Conservation (phyloP, 371 early-diverging fungal genomes). For the Mucor plumbeus region DNA sequence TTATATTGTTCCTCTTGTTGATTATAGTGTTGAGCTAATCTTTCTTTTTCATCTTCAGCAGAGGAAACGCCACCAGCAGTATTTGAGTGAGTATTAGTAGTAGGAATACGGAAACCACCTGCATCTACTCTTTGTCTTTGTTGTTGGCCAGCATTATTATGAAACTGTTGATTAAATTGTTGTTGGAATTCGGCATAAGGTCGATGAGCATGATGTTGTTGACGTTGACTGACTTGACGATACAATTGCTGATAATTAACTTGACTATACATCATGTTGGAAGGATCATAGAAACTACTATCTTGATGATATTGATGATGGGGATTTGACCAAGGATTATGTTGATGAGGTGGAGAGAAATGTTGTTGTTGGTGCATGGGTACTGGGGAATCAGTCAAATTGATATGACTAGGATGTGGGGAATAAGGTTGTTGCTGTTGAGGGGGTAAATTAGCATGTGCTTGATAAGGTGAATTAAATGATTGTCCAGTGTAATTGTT, state of each 20-base stretch:
- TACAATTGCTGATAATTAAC: slow-evolving; percentile 49
- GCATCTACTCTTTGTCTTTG: slow-evolving; percentile 42
- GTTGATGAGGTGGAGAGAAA: slow-evolving; percentile 11
- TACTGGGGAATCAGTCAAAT: slow-evolving; percentile 27
- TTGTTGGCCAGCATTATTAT: slow-evolving; percentile 1
- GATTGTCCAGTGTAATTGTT: slow-evolving; percentile 2
- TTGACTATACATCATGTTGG: slow-evolving; percentile 18
- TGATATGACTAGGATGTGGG: slow-evolving; percentile 17
- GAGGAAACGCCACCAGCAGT: slow-evolving; percentile 1
- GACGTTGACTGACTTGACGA: slow-evolving; percentile 42
- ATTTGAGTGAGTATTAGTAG: neutral
- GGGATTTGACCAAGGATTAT: neutral
- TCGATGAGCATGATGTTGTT: slow-evolving; percentile 33
- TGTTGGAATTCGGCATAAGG: slow-evolving; percentile 53
- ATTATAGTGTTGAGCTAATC: slow-evolving; percentile 29
- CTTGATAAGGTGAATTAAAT: slow-evolving; percentile 29
- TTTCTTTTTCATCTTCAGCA: slow-evolving; percentile 41
- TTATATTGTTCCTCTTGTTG: slow-evolving; percentile 20
- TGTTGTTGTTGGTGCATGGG: slow-evolving; percentile 32
- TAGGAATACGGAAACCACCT: slow-evolving; percentile 50
- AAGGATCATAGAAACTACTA: slow-evolving; percentile 20
- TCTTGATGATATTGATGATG: slow-evolving; percentile 16
- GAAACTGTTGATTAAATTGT: slow-evolving; percentile 28
- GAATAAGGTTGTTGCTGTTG: slow-evolving; percentile 12
- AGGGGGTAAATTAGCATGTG: slow-evolving; percentile 23